These are phyloP conservation scores for Mediolabrus comicus DNA, from an alignment of 108 stramenopile species.

Conservation along the genomic window DNA sequence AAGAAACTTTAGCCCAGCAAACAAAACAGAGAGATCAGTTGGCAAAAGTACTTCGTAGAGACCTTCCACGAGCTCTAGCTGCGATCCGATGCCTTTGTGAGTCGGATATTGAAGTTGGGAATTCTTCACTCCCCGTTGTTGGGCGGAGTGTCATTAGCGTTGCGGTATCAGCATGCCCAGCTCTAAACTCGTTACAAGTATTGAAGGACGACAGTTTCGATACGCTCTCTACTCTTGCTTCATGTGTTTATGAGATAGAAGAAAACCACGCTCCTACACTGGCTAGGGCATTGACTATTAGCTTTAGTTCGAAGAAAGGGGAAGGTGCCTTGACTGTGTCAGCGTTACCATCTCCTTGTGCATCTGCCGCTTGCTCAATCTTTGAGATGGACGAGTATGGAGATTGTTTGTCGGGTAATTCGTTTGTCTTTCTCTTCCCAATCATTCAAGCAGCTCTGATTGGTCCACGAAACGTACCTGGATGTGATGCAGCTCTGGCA, in stretches of 20 bases:
- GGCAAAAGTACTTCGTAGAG: slow-evolving; percentile 31
- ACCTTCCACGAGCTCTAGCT: slow-evolving; percentile 49
- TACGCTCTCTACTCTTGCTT: slow-evolving; percentile 63
- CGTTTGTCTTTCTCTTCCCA: slow-evolving; percentile 85
- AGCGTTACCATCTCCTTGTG: slow-evolving; percentile 77
- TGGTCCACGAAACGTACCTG: slow-evolving; percentile 78
- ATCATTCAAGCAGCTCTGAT: slow-evolving; percentile 71
- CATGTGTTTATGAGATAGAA: slow-evolving; percentile 86
- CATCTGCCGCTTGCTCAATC: slow-evolving; percentile 67
- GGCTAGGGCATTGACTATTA: slow-evolving; percentile 60
- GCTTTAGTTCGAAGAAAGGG: slow-evolving; percentile 28
- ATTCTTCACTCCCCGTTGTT: slow-evolving; percentile 62
- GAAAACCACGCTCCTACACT: slow-evolving; percentile 67
- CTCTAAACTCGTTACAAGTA: slow-evolving; percentile 20
- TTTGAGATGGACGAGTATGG: slow-evolving; percentile 82
- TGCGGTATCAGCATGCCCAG: slow-evolving; percentile 56
- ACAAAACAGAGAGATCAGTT: slow-evolving; percentile 43
- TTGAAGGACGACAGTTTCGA: slow-evolving; percentile 45
- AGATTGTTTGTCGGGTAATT: slow-evolving; percentile 74
- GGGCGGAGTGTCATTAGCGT: slow-evolving; percentile 45
- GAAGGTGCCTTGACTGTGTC: slow-evolving; percentile 14
- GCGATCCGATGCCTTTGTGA: slow-evolving; percentile 55
- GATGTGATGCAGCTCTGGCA: slow-evolving; percentile 77
- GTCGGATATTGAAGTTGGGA: slow-evolving; percentile 88
- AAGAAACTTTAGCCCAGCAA: slow-evolving; percentile 58